These are phyloP conservation scores for Ascoidea tarda DNA, from an alignment of 805 yeast species.

Conservation along the genomic window DNA sequence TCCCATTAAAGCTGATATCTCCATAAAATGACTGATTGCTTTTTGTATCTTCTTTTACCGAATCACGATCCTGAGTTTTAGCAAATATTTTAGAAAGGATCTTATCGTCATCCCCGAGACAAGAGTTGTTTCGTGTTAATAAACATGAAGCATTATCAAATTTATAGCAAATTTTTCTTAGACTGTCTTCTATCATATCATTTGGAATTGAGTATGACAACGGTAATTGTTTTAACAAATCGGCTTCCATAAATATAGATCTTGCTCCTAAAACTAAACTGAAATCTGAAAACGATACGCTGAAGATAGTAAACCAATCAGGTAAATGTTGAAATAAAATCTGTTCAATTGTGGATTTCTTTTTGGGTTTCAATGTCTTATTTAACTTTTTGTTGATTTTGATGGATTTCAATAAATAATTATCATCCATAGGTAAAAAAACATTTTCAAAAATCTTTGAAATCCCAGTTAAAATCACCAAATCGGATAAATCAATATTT, in stretches of 20 bases:
- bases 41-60: neutral
- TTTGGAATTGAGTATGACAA: conserved; percentile 12
- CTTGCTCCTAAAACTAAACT: conserved; percentile 23
- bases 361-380: neutral
- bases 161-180: conserved; percentile 5
- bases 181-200: conserved; percentile 2
- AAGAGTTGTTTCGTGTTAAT: neutral
- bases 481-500: conserved; percentile 15
- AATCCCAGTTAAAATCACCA: conserved; percentile 18
- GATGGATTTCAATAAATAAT: conserved; percentile 11
- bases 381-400: conserved; percentile 5
- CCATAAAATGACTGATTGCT: neutral
- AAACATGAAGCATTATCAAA: neutral
- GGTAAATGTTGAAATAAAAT: conserved; percentile 19
- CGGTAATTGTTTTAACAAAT: conserved; percentile 18
- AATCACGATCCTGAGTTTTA: neutral
- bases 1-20: neutral
- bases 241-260: conserved; percentile 27
- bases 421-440: neutral
- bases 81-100: neutral
- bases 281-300: conserved; percentile 14
- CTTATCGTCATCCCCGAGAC: neutral
- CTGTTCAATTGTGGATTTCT: conserved; percentile 7
- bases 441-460: neutral
- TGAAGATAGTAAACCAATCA: conserved; percentile 17